These are phyloP conservation scores for Parachaetomium inaequale DNA, from an alignment of 495 filamentous ascomycete species.

Conservation along the genomic window DNA sequence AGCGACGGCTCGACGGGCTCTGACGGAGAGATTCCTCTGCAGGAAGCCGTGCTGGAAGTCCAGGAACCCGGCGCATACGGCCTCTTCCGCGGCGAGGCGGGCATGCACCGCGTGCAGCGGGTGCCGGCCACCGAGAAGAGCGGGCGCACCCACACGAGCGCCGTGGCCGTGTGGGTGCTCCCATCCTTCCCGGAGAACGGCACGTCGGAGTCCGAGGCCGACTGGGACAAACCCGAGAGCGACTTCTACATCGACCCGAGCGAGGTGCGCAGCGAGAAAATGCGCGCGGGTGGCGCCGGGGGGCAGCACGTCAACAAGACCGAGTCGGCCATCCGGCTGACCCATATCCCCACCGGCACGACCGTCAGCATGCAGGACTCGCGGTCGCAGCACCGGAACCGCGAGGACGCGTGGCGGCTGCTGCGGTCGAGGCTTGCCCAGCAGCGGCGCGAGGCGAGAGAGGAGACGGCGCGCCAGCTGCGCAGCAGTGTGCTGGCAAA, in stretches of 20 bases:
- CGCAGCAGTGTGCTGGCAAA: conserved; percentile 71
- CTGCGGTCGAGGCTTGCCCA: conserved; percentile 82
- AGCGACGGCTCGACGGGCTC: conserved; percentile 58
- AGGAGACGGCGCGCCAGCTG: conserved; percentile 71
- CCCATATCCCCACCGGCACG: conserved; percentile 82
- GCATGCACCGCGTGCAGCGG: conserved; percentile 91
- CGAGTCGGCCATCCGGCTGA: conserved; percentile 90
- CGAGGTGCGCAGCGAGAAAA: conserved; percentile 83
- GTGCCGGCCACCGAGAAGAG: conserved; percentile 85
- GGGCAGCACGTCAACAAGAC: conserved; percentile 99
- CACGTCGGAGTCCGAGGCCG: conserved; percentile 45
- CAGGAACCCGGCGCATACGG: conserved; percentile 73
- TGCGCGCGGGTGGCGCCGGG: conserved; percentile 87
- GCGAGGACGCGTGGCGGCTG: conserved; percentile 79
- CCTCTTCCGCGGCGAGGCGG: conserved; percentile 76
- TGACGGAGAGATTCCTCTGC: conserved; percentile 57
- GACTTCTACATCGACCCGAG: conserved; percentile 85
- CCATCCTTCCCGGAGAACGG: conserved; percentile 70
- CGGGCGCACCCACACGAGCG: conserved; percentile 89
- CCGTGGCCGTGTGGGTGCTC: conserved; percentile 84
- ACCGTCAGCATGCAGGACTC: conserved; percentile 89
- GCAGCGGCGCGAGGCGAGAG: conserved; percentile 72
- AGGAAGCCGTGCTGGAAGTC: conserved; percentile 87
- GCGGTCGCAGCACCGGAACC: conserved; percentile 84
- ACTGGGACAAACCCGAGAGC: conserved; percentile 76